Evolutionary conservation across 495 filamentous ascomycete species (phyloP).

Genomic region (Parmelia sp.): DNA sequence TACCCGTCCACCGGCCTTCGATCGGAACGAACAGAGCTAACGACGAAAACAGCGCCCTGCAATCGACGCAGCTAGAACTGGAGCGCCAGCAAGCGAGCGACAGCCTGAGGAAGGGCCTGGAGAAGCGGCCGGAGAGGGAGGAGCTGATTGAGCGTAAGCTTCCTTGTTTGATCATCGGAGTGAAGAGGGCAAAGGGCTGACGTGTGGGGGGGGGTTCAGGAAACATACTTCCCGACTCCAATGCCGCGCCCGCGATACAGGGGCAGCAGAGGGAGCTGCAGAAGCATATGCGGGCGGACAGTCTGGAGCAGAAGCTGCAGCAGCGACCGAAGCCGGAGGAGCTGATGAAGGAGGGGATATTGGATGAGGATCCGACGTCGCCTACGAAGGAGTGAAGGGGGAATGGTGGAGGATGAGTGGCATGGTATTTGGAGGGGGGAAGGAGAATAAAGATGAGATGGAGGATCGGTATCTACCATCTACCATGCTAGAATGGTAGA

Average conservation of each 20-base stretch:
- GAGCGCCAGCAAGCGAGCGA: slow-evolving; percentile 59
- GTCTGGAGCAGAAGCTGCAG: slow-evolving; percentile 73
- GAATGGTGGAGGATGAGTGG: neutral
- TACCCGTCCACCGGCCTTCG: neutral
- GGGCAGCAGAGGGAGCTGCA: slow-evolving; percentile 75
- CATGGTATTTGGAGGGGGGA: neutral
- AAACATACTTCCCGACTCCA: slow-evolving; percentile 77
- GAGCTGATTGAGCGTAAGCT: slow-evolving; percentile 67
- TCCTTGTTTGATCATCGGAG: no score
- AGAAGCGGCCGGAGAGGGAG: slow-evolving; percentile 57
- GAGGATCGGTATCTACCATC: no score
- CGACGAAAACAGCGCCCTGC: slow-evolving; percentile 45
- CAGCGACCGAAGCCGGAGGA: slow-evolving; percentile 67
- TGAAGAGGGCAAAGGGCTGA: neutral
- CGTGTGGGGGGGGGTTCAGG: slow-evolving; percentile 35
- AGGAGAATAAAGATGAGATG: neutral
- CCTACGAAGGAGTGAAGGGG: slow-evolving; percentile 14
- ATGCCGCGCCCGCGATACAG: slow-evolving; percentile 65
- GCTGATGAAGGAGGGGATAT: slow-evolving; percentile 70
- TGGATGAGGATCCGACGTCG: slow-evolving; percentile 47
- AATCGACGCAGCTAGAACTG: slow-evolving; percentile 55
- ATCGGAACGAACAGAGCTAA: neutral
- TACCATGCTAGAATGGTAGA: neutral
- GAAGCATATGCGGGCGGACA: slow-evolving; percentile 77
- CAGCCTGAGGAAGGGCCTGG: slow-evolving; percentile 59